phyloP scores from a whole-genome alignment of 208 protist species.

The Giardia muris region DNA sequence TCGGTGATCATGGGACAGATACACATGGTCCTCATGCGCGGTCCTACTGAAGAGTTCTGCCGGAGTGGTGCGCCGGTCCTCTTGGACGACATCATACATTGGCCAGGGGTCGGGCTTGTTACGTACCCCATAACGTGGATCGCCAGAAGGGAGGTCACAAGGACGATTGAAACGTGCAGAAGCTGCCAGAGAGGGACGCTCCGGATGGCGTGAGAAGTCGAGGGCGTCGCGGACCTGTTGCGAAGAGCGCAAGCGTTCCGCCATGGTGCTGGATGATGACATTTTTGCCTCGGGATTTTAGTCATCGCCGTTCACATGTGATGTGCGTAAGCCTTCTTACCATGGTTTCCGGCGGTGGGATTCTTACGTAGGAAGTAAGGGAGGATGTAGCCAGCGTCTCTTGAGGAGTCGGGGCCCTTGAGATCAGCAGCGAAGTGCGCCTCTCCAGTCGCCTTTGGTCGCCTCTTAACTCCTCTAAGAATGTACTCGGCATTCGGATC shows the following conservation, averaged over 20 bases:
- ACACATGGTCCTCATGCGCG: not conserved
- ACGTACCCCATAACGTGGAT: not conserved
- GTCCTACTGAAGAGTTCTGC: not conserved
- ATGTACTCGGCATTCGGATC: slow-evolving; percentile 4
- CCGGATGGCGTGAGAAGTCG: not conserved
- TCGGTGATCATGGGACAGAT: not conserved
- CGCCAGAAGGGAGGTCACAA: not conserved
- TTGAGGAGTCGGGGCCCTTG: not conserved
- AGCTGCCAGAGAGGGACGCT: not conserved
- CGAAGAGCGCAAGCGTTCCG: not conserved
- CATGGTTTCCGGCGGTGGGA: not conserved
- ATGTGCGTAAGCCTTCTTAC: not conserved
- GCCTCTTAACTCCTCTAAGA: not conserved
- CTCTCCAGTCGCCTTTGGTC: not conserved
- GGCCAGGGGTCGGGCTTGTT: not conserved
- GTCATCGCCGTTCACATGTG: not conserved
- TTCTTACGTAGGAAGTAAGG: not conserved
- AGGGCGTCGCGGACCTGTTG: not conserved
- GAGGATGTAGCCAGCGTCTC: not conserved
- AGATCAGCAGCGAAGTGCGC: not conserved
- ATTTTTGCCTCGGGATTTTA: not conserved
- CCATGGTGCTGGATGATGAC: too few species aligned
- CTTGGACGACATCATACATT: not conserved
- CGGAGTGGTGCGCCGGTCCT: not conserved
- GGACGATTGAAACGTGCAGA: not conserved